phyloP scores from a whole-genome alignment of 1,284 basidiomycete species.

The Sanguinoderma infundibulare region DNA sequence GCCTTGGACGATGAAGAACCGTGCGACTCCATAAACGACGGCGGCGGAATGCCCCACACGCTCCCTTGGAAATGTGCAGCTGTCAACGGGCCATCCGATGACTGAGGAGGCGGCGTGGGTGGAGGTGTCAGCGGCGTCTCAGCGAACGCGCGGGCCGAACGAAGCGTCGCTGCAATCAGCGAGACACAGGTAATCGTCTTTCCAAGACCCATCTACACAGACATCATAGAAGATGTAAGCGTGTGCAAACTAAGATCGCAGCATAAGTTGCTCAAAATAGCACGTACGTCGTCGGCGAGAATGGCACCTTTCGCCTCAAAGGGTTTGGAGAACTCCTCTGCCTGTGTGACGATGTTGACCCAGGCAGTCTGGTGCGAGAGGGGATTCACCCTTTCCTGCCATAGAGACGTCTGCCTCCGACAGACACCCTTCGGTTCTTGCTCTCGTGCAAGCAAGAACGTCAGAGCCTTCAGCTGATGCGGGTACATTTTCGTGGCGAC shows the following conservation, averaged over 20 bases:
- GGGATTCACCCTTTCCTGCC: constrained; percentile 67
- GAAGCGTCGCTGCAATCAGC: constrained; percentile 86
- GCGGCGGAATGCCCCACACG: constrained; percentile 83
- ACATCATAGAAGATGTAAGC: constrained; percentile 12
- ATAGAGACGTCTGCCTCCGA: constrained; percentile 73
- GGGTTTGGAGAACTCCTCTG: constrained; percentile 71
- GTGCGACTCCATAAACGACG: constrained; percentile 25
- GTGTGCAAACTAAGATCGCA: neutral
- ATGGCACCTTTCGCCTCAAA: constrained; percentile 88
- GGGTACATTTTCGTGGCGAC: constrained; percentile 92
- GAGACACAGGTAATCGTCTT: constrained; percentile 97
- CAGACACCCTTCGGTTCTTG: constrained; percentile 61
- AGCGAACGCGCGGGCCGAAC: constrained; percentile 74
- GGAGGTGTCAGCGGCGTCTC: constrained; percentile 52
- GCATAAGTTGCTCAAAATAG: neutral
- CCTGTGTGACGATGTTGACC: constrained; percentile 88
- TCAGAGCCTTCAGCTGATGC: constrained; percentile 97
- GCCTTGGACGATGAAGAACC: constrained; percentile 46
- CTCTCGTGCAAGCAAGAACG: constrained; percentile 96
- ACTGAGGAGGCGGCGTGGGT: constrained; percentile 44
- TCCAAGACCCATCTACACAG: constrained; percentile 90
- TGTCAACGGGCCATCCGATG: constrained; percentile 46
- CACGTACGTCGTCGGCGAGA: constrained; percentile 88
- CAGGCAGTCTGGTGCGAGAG: constrained; percentile 58
- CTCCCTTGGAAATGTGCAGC: constrained; percentile 74